These are phyloP conservation scores for Penicillium rolfsii DNA, from an alignment of 2,329 filamentous ascomycete genomes.

Conservation along the genomic window DNA sequence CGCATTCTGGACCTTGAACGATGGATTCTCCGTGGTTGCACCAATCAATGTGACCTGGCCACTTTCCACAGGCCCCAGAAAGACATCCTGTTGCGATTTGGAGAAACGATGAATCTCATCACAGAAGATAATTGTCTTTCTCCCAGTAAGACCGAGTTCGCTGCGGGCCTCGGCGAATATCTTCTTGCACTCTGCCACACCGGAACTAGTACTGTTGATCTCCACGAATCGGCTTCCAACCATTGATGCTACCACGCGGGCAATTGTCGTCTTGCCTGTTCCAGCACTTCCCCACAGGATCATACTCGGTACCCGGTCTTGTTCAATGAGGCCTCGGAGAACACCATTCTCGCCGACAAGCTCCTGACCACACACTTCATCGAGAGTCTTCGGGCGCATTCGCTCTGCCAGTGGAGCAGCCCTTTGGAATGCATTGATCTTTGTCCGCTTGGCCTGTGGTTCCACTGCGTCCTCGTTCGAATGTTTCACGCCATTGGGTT, in stretches of 20 bases:
- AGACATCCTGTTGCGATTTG: constrained; percentile 93
- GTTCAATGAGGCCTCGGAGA: constrained; percentile 81
- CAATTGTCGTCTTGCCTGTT: constrained; percentile 69
- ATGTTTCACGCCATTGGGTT: constrained; percentile 31
- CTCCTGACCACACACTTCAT: constrained; percentile 89
- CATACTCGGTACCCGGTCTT: constrained; percentile 87
- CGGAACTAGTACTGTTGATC: constrained; percentile 89
- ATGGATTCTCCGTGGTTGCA: constrained; percentile 95
- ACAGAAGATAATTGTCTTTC: constrained; percentile 95
- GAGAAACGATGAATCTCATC: constrained; percentile 94
- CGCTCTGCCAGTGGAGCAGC: constrained; percentile 87
- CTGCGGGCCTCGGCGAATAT: constrained; percentile 82
- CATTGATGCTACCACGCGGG: constrained; percentile 80
- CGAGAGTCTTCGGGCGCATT: constrained; percentile 82
- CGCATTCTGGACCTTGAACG: constrained; percentile 87
- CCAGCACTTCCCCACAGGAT: constrained; percentile 71
- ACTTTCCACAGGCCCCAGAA: constrained; percentile 86
- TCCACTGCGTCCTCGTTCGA: constrained; percentile 37
- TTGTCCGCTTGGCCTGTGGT: constrained; percentile 64
- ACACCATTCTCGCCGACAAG: constrained; percentile 85
- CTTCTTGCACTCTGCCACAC: constrained; percentile 89
- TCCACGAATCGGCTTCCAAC: constrained; percentile 88
- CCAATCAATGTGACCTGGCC: constrained; percentile 91
- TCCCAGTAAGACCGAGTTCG: constrained; percentile 77
- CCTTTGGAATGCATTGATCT: constrained; percentile 65